Base-by-base conservation (phyloP, 1,284 basidiomycete species). In the Macrocystidia cucumis region DNA sequence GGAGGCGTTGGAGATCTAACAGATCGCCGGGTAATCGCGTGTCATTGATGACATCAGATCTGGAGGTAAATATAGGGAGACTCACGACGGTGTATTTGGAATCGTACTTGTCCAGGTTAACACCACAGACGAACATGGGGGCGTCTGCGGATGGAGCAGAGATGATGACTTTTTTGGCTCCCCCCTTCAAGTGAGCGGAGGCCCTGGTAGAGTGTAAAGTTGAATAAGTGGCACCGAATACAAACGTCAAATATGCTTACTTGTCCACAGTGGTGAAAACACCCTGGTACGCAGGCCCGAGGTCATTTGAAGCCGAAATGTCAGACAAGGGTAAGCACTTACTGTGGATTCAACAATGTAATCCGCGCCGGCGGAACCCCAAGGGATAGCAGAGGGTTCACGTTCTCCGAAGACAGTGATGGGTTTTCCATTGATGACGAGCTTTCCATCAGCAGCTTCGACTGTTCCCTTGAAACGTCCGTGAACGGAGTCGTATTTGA, bases 151-250 rank as follows among this genome's bases (percentile, higher is more conserved):
- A 98, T 52, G 95, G 95, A 39, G 95, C 96, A 49, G 95, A 97
- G 78, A 99, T 98, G 72, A 99, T 76, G 60, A 99, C 95, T 77
- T 98, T 98, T 84, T 98, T 98, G 62, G 96, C 95, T 63, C 96
- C 96, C 57, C 96, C 95, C 71, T 96, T 93, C 69, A 99, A 74
- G 74, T 99, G 95, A 50, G 80, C 82, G 38, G 74, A 74, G 42
- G 96, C 95, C 74, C 90, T 93, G 40, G 4, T 18, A 30, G n/a
- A 13, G 19, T 30, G 5, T 18, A 3, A 18, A 35, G 28, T 34
- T 23, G 32, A 31, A 25, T 5, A 32, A 38, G 35, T 17, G 43
- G 42, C 33, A 31, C 35, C 34, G n/a, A 20, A 33, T 16, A 17
- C 23, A 20, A 31, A 3, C 12, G 17, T 14, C 27, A 18, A 20